phyloP scores from a whole-genome alignment of 179 eudicot genomes.

The Camellia oleifera region DNA sequence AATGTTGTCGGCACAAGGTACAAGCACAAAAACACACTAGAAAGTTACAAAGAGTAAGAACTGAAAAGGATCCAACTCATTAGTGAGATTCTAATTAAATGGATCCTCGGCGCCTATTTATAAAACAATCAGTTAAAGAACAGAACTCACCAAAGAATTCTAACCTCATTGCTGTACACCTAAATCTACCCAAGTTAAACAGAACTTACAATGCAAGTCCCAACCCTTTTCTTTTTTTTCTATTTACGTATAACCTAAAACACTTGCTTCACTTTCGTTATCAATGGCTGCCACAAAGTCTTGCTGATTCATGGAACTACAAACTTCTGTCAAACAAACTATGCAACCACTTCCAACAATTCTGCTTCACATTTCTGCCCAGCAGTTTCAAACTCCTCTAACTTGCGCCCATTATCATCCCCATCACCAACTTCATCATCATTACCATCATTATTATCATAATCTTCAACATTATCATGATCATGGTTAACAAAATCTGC shows the following conservation, averaged over 20 bases:
- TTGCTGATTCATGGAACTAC: background rate
- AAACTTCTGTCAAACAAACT: background rate
- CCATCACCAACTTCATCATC: conserved; percentile 16
- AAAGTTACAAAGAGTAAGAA: background rate
- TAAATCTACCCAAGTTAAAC: conserved; percentile 10
- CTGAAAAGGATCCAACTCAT: conserved; percentile 10
- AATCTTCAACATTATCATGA: background rate
- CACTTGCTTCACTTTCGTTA: background rate
- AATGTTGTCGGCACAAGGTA: background rate
- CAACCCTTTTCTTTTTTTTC: background rate
- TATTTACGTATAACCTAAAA: conserved; percentile 13
- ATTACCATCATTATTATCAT: conserved; percentile 6
- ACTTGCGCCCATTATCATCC: conserved; percentile 11
- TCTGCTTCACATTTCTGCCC: conserved; percentile 34
- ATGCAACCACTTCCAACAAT: conserved; percentile 22
- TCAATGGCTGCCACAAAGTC: background rate
- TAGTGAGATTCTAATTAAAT: background rate
- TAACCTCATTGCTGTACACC: conserved; percentile 23
- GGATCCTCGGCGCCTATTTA: background rate
- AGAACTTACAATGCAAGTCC: conserved; percentile 11
- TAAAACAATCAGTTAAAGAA: conserved; percentile 12
- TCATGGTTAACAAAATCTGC: background rate
- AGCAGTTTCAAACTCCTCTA: conserved; percentile 31
- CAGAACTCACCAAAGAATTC: conserved; percentile 2
- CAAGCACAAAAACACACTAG: background rate